Evolutionary conservation across 768 basidiomycete species (phyloP).

Genomic region (Collybia nuda): DNA sequence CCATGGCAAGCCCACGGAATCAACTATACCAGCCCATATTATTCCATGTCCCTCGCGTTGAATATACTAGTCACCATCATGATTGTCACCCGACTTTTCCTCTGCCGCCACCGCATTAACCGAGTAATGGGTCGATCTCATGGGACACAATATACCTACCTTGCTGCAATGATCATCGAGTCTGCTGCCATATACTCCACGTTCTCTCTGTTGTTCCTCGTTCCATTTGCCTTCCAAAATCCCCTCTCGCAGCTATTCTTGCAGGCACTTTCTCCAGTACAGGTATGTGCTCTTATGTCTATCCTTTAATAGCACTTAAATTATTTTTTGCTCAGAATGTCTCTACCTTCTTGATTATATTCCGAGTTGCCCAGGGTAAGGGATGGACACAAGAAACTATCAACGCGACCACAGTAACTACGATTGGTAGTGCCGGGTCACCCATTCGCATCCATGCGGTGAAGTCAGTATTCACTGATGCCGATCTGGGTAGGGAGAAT

Average conservation of each 20-base stretch:
- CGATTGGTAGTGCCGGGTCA: no score
- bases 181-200: constrained; percentile 34
- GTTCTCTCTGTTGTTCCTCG: constrained; percentile 29
- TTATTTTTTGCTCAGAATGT: neutral
- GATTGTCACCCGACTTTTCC: constrained; percentile 35
- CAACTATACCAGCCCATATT: constrained; percentile 35
- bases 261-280: constrained; percentile 14
- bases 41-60: constrained; percentile 30
- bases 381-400: neutral
- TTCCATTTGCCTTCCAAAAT: constrained; percentile 27
- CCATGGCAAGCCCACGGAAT: constrained; percentile 16
- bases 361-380: neutral
- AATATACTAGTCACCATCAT: constrained; percentile 36
- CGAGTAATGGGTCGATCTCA: constrained; percentile 19
- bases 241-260: constrained; percentile 26
- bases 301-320: neutral
- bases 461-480: no score
- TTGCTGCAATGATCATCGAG: constrained; percentile 35
- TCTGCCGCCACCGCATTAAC: constrained; percentile 19
- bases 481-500: no score
- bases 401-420: no score
- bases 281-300: neutral
- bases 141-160: constrained; percentile 28
- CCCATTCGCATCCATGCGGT: no score
- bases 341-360: neutral